Evolutionary conservation across 1,284 basidiomycete genomes (phyloP), one percentile per base, ranked within the genome.

Genomic region (Cryptococcus sp.): DNA sequence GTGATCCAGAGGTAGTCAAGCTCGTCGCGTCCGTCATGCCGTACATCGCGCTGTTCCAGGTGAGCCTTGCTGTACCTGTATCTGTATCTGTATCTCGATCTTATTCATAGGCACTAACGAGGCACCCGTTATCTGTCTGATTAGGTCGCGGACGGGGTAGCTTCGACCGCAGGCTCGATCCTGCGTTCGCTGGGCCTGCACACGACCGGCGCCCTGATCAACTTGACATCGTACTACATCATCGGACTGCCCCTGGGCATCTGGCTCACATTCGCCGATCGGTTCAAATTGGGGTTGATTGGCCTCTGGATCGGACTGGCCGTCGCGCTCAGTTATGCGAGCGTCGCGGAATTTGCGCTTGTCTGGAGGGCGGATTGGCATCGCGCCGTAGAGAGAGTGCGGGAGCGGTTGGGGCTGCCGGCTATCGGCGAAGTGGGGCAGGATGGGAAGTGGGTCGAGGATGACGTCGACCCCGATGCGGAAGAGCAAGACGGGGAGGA

Each of bases 1-100:
- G 86, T 55, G 92, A 95, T 77, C 82, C 85, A 7, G 82, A 87
- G 84, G 78, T 80, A 47, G 75, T 79, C 35, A 56, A 64, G 4
- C 79, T 90, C 16, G 89, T 91, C 22, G 85, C 89, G 4, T 76
- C 81, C 0, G 87, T 93, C 56, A 77, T 94, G 45, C 89, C 91
- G 0, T 77, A 78, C 50, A 80, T 82, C 4, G 86, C 89, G 10
- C 82, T 91, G 39, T 90, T 91, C 82, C 90, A 92, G 70, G 84
- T 91, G 27, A 55, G 69, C 3, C n/a, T 19, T 45, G 58, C 22
- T n/a, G 8, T 16, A 16, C 5, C 2, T 85, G 25, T 50, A 19
- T 13, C 2, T 85, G 25, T 50, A 19, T 13, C 22, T 17, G 8
- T 16, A 16, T 5, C 2, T 85, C n/a, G n/a, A 22, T 13, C 15